Conservation (phyloP, 805 yeast genomes). For the Komagataella pseudopastoris region DNA sequence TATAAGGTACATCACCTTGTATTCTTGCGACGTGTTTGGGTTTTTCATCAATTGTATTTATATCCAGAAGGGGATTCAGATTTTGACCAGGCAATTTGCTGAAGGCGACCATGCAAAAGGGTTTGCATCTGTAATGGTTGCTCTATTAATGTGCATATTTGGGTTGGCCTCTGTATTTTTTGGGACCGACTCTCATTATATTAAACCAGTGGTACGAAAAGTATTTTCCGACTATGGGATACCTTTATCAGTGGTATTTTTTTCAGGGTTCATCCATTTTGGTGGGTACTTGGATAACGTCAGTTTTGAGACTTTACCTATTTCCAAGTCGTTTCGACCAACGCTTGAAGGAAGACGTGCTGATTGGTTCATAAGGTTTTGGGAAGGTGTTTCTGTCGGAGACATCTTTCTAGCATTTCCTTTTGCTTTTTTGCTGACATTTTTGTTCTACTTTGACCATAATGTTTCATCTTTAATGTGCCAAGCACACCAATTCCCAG, state of each 20-base stretch:
- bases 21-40: slow-evolving; percentile 89
- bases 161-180: slow-evolving; percentile 51
- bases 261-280: slow-evolving; percentile 87
- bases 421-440: slow-evolving; percentile 75
- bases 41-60: slow-evolving; percentile 80
- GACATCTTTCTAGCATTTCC: slow-evolving; percentile 86
- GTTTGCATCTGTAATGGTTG: slow-evolving; percentile 62
- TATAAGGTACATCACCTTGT: slow-evolving; percentile 60
- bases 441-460: slow-evolving; percentile 87
- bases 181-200: slow-evolving; percentile 50
- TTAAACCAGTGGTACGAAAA: slow-evolving; percentile 47
- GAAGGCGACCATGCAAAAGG: slow-evolving; percentile 31
- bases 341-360: slow-evolving; percentile 36
- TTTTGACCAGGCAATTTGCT: slow-evolving; percentile 57
- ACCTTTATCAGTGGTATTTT: slow-evolving; percentile 72
- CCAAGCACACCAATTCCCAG: slow-evolving; percentile 68
- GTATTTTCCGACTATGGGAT: slow-evolving; percentile 78
- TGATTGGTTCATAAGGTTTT: slow-evolving; percentile 72
- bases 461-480: slow-evolving; percentile 91
- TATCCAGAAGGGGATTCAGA: slow-evolving; percentile 82
- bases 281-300: slow-evolving; percentile 61
- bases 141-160: slow-evolving; percentile 61
- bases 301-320: slow-evolving; percentile 50
- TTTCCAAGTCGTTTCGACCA: slow-evolving; percentile 62
- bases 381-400: slow-evolving; percentile 53